phyloP scores from a whole-genome alignment of 2,329 filamentous ascomycete genomes.

The Simplicillium sp. region DNA sequence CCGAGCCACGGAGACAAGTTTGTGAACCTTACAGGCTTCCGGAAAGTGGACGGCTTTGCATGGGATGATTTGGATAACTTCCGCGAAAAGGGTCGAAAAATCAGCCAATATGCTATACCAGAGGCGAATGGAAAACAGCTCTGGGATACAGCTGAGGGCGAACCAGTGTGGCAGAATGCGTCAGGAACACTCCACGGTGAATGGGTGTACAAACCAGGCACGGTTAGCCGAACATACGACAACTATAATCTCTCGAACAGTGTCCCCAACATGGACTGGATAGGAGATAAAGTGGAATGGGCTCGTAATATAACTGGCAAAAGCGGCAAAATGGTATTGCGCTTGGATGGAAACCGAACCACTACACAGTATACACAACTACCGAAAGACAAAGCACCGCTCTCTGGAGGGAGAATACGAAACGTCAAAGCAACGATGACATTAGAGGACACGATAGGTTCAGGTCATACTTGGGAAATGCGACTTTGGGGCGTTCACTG shows the following conservation, averaged over 20 bases:
- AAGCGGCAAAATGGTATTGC: constrained; percentile 59
- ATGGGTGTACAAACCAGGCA: constrained; percentile 55
- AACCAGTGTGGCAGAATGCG: constrained; percentile 63
- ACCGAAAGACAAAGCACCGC: constrained; percentile 19
- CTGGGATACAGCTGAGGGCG: constrained; percentile 26
- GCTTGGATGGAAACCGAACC: constrained; percentile 47
- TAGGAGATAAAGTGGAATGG: constrained; percentile 49
- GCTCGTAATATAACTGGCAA: constrained; percentile 71
- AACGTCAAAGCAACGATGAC: constrained; percentile 61
- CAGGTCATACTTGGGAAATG: constrained; percentile 69
- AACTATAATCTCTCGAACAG: constrained; percentile 57
- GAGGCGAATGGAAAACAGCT: constrained; percentile 29
- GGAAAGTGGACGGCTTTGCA: constrained; percentile 61
- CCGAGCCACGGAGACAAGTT: constrained; percentile 32
- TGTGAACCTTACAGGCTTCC: constrained; percentile 70
- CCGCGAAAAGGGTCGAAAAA: constrained; percentile 53
- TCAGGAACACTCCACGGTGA: constrained; percentile 69
- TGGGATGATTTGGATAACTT: constrained; percentile 68
- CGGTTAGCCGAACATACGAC: constrained; percentile 32
- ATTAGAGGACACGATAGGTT: constrained; percentile 59
- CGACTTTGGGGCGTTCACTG: constrained; percentile 79
- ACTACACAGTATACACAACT: constrained; percentile 33
- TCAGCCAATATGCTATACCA: constrained; percentile 42
- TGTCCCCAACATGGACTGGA: constrained; percentile 57
- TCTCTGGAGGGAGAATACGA: constrained; percentile 47